Conservation (phyloP, 108 stramenopile genomes). For the Conticribra guillardii region DNA sequence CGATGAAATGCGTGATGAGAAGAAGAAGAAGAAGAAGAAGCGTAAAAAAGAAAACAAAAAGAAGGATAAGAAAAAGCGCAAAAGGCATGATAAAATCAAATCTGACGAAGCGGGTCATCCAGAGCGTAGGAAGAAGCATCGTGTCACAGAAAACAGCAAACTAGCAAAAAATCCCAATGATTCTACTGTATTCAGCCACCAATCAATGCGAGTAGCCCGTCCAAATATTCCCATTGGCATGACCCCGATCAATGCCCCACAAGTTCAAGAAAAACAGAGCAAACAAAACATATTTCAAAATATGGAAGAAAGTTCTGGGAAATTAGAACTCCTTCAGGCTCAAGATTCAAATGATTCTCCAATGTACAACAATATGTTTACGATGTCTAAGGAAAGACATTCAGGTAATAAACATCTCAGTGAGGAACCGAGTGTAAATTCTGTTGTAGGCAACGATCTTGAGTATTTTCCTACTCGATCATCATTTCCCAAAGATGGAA, state of each 20-base stretch:
- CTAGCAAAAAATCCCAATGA: constrained; percentile 7
- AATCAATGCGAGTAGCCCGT: neutral
- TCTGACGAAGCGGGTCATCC: constrained; percentile 9
- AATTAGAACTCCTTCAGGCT: too few species aligned
- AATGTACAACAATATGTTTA: too few species aligned
- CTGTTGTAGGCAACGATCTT: neutral
- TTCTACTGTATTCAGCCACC: neutral
- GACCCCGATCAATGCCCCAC: constrained; percentile 23
- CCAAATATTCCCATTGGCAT: constrained; percentile 21
- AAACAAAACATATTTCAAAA: neutral
- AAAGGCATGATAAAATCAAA: constrained; percentile 24
- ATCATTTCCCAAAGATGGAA: constrained; percentile 3
- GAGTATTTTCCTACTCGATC: constrained; percentile 3
- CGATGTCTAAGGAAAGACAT: too few species aligned
- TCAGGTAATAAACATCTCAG: too few species aligned
- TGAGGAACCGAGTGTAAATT: neutral
- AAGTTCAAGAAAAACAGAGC: neutral
- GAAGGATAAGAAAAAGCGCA: constrained; percentile 28
- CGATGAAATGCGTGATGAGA: constrained; percentile 13
- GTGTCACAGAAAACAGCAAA: neutral
- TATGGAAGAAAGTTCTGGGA: neutral
- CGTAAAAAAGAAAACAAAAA: constrained; percentile 30
- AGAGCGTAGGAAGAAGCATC: neutral
- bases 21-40: constrained; percentile 29
- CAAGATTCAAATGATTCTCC: too few species aligned